Base-by-base conservation (phyloP, 441 rosid genomes). In the Euphorbia schlechtendalii region DNA sequence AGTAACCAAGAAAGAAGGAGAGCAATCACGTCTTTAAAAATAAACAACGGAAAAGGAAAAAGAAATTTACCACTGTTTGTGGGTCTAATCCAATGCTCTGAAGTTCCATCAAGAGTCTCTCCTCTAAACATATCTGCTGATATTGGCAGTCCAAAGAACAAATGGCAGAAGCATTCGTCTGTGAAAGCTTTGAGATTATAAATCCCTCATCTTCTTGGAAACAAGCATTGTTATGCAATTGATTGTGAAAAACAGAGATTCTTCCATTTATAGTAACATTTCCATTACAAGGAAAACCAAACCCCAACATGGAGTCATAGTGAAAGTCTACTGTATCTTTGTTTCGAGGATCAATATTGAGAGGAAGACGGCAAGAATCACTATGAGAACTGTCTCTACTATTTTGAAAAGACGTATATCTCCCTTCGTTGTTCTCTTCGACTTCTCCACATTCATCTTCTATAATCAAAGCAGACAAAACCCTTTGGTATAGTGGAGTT, bases 401-500 rank as follows among this genome's bases (percentile, higher is more conserved):
- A 62, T 69, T 66, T 46, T 71, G 74, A 68, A 72, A 73, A 63
- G 69, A 32, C 38, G 48, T 63, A 68, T 67, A 73, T 63, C 76
- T 72, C 64, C 72, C 76, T 63, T 61, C 79, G 54, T 25, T 67
- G 59, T 43, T 72, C 25, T 79, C 82, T 67, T 66, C 76, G 69
- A 74, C 63, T 71, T 71, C 79, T 60, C 69, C 85, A 52, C 56
- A 46, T 76, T 76, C 85, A 52, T 79, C 89, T 75, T 80, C 89
- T 40, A 78, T 61, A 65, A 84, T 81, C 53, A 84, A 75, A 71
- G 85, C 81, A 58, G 89, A 82, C 68, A 84, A 64, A 51, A 84
- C 78, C 73, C 87, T 81, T 72, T 79, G 84, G 73, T 83, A 82
- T 30, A 84, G 74, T 52, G 89, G 86, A 58, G 75, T 72, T 65